A percentile compares a stretch with the other conserved stretches of the same genome.
phyloP scores from a whole-genome alignment of 768 basidiomycete species.

The Suillus sp. region DNA sequence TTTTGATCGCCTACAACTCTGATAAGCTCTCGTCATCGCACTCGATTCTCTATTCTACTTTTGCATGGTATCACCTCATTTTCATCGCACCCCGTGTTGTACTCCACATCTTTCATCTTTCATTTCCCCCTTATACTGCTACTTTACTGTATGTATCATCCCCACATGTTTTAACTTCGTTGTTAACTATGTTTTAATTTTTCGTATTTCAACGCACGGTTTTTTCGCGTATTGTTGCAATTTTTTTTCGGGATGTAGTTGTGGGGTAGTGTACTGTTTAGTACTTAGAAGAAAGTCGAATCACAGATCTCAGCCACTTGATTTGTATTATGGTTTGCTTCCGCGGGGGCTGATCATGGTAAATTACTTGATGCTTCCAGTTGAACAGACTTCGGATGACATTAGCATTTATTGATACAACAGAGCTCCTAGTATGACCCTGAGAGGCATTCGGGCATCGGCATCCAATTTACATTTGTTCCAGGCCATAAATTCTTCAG shows the following conservation, averaged over 20 bases:
- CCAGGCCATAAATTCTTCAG: not conserved
- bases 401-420: no score
- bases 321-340: not conserved
- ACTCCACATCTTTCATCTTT: not conserved
- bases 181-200: not conserved
- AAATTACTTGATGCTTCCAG: no score
- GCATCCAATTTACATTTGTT: not conserved
- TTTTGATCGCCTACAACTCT: not conserved
- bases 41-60: not conserved
- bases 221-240: not conserved
- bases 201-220: not conserved
- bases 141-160: not conserved
- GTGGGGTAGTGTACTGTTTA: slow-evolving; percentile 2
- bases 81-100: slow-evolving; percentile 1
- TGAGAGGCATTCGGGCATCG: not conserved
- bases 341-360: not conserved
- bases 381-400: no score
- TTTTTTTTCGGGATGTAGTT: not conserved
- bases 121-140: not conserved
- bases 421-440: no score
- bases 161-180: slow-evolving; percentile 2
- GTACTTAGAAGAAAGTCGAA: not conserved
- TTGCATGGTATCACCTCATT: slow-evolving; percentile 8
- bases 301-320: not conserved
- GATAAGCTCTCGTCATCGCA: not conserved